phyloP scores from a whole-genome alignment of 2,329 filamentous ascomycete species.

The Ascochyta clinopodiicola region DNA sequence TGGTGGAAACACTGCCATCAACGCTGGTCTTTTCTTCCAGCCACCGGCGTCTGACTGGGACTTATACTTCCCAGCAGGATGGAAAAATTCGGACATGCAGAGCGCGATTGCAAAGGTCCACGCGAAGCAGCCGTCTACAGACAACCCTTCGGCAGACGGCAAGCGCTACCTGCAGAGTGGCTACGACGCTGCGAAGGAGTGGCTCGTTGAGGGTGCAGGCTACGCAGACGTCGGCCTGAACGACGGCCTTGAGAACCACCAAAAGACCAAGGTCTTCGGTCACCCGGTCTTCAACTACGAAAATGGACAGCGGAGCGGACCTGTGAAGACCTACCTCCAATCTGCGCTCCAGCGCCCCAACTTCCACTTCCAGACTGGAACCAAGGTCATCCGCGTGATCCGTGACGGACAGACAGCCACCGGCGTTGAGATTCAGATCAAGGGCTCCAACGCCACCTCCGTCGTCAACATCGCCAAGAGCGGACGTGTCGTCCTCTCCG shows the following conservation, averaged over 20 bases:
- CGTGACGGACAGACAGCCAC: slow-evolving; percentile 51
- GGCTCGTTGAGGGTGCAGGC: slow-evolving; percentile 59
- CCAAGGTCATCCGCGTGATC: slow-evolving; percentile 55
- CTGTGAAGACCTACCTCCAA: slow-evolving; percentile 59
- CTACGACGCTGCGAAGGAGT: slow-evolving; percentile 56
- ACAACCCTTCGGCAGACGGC: slow-evolving; percentile 54
- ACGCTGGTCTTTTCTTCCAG: slow-evolving; percentile 62
- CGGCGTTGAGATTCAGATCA: slow-evolving; percentile 50
- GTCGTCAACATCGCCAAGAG: slow-evolving; percentile 32
- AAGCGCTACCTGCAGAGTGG: slow-evolving; percentile 57
- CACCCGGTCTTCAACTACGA: slow-evolving; percentile 58
- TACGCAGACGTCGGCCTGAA: slow-evolving; percentile 59
- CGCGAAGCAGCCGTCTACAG: slow-evolving; percentile 53
- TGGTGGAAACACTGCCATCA: slow-evolving; percentile 61
- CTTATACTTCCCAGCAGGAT: slow-evolving; percentile 56
- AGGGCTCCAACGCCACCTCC: slow-evolving; percentile 41
- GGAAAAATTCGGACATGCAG: slow-evolving; percentile 59
- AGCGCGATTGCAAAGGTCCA: slow-evolving; percentile 56
- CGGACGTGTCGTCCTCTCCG: slow-evolving; percentile 42
- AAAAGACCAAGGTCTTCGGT: slow-evolving; percentile 58
- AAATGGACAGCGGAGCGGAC: slow-evolving; percentile 59
- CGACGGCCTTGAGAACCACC: slow-evolving; percentile 49
- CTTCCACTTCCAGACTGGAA: slow-evolving; percentile 51
- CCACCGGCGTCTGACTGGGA: slow-evolving; percentile 62
- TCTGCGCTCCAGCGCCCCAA: slow-evolving; percentile 50